These are phyloP conservation scores for Picochlorum sp. DNA, from an alignment of 139 green algal genomes.

Conservation along the genomic window DNA sequence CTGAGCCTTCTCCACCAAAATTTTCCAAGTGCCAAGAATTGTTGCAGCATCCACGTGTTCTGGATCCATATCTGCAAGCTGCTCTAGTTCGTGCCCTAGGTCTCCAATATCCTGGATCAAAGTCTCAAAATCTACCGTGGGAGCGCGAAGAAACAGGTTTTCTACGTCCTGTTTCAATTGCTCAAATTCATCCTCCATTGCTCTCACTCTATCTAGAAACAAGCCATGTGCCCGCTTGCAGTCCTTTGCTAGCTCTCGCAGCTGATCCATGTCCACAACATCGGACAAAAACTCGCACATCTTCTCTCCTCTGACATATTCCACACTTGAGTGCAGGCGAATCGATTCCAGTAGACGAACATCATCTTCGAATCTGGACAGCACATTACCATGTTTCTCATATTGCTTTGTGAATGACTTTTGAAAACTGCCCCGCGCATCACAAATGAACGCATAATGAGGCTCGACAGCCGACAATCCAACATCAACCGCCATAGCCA, in stretches of 20 bases:
- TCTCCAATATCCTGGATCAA: conserved; percentile 39
- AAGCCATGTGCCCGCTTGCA: conserved; percentile 42
- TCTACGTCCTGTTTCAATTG: conserved; percentile 66
- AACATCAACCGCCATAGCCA: conserved; percentile 65
- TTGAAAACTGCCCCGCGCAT: conserved; percentile 44
- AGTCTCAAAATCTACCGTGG: conserved; percentile 61
- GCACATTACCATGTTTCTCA: conserved; percentile 27
- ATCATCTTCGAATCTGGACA: conserved; percentile 62
- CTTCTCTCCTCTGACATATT: not conserved
- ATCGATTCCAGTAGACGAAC: conserved; percentile 43
- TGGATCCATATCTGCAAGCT: conserved; percentile 49
- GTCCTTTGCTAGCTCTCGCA: conserved; percentile 48
- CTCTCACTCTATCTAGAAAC: conserved; percentile 47
- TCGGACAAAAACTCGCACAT: conserved; percentile 33
- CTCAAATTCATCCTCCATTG: conserved; percentile 56
- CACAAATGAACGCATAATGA: conserved; percentile 74
- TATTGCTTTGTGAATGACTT: conserved; percentile 20
- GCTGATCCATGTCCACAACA: conserved; percentile 39
- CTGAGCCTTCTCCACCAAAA: conserved; percentile 54
- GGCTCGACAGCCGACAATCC: conserved; percentile 75
- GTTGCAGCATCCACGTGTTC: too few species aligned
- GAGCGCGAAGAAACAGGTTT: conserved; percentile 64
- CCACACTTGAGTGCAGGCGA: conserved; percentile 39
- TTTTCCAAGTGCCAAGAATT: too few species aligned
- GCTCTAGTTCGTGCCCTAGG: conserved; percentile 17